Evolutionary conservation across 345 rosid species (phyloP).

Genomic region (Conringia planisiliqua): DNA sequence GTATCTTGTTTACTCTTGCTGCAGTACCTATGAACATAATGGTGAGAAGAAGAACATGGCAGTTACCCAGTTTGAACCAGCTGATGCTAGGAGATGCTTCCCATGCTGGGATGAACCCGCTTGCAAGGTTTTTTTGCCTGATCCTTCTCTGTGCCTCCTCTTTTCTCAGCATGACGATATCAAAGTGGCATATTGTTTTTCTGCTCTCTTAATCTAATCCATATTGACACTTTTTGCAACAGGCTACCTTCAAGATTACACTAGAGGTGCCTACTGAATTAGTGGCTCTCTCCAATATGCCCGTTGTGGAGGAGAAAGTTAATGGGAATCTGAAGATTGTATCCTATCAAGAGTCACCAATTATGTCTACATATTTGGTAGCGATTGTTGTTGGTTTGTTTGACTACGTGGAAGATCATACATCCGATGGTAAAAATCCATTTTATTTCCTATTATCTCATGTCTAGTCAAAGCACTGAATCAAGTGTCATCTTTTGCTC

Average conservation of each 20-base stretch:
- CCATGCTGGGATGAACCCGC: slow-evolving; percentile 99
- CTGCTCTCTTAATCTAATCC: neutral
- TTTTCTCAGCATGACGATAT: neutral
- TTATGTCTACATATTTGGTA: slow-evolving; percentile 95
- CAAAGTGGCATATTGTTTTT: neutral
- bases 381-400: slow-evolving; percentile 92
- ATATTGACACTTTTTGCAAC: slow-evolving; percentile 23
- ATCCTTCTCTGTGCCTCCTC: neutral
- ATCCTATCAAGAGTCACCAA: slow-evolving; percentile 78
- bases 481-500: slow-evolving; percentile 14
- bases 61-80: slow-evolving; percentile 96
- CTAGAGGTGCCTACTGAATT: slow-evolving; percentile 77
- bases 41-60: slow-evolving; percentile 98
- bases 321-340: slow-evolving; percentile 63
- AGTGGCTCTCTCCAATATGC: slow-evolving; percentile 95
- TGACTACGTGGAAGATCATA: slow-evolving; percentile 81
- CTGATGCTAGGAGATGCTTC: slow-evolving; percentile 91
- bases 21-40: slow-evolving; percentile 65
- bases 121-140: slow-evolving; percentile 60
- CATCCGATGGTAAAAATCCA: slow-evolving; percentile 66
- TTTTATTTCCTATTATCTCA: neutral
- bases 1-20: slow-evolving; percentile 13
- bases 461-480: neutral
- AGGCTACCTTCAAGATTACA: slow-evolving; percentile 95
- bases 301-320: slow-evolving; percentile 61